Evolutionary conservation across 1,284 basidiomycete species (phyloP), one percentile per base, ranked within the genome.

Genomic region (Cryptococcus sp.): DNA sequence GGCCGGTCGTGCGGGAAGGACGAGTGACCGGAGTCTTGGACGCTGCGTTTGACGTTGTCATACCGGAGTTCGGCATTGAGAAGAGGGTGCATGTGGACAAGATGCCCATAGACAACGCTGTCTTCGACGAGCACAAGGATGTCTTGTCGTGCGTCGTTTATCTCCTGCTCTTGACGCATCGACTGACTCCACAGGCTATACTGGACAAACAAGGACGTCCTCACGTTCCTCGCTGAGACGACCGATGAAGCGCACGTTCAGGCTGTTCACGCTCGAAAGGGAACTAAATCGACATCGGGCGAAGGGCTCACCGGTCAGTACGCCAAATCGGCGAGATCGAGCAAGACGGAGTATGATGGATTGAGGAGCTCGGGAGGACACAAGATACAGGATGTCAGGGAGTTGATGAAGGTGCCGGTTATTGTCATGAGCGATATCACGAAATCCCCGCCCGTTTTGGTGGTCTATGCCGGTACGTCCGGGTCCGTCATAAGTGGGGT

Each of bases 31-130:
- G 85, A 47, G 94, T 98, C 18, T 79, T 95, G 25, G 93, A 97
- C 63, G 85, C 90, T 48, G 93, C 94, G 1, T 97, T 98, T 60
- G 95, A 99, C 68, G 91, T 98, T 14, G 69, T 79, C 22, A 74
- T 80, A 40, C 87, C 90, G 42, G 92, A 95, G 66, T 94, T 95
- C 65, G 87, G 89, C 41, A 93, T 98, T 62, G 95, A 98, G 77
- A 98, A 98, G 79, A 82, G 94, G 41, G 91, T 97, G 3, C 94
- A 98, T 65, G 87, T 94, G 41, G 95, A 98, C 72, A 92, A 97
- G 75, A 95, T 99, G 85, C 94, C 95, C 16, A 88, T 94, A 48
- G 88, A 93, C 84, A 94, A 93, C 63, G 86, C 89, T 62, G 86
- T 92, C 44, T 92, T 91, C 66, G 93, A 97, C 64, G 93, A 97